A percentile compares a stretch with the other conserved stretches of the same genome.
Evolutionary conservation across 2,329 filamentous ascomycete genomes (phyloP).

Genomic region (Calonectria montana): DNA sequence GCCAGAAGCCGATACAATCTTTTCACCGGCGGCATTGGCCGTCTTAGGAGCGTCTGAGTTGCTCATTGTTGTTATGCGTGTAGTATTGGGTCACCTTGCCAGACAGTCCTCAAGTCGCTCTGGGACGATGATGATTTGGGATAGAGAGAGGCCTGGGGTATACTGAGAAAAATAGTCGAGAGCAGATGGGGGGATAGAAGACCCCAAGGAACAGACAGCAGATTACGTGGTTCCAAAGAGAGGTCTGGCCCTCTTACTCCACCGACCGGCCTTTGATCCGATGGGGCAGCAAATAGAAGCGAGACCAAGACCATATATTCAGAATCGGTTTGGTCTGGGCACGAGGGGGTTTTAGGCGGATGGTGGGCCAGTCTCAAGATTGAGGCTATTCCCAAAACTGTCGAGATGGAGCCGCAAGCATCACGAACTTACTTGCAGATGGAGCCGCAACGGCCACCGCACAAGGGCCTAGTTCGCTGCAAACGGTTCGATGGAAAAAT

Average conservation of each 20-base stretch:
- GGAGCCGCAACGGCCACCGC: not conserved
- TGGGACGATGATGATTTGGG: not conserved
- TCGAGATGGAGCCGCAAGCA: not conserved
- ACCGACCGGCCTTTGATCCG: not conserved
- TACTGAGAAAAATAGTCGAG: not conserved
- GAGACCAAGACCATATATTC: not conserved
- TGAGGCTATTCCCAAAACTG: constrained; percentile 6
- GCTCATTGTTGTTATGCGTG: not conserved
- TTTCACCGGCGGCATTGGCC: not conserved
- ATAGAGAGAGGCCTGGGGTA: not conserved
- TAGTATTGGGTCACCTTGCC: not conserved
- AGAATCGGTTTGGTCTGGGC: not conserved
- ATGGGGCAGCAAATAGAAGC: not conserved
- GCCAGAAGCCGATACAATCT: not conserved
- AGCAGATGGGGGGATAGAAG: not conserved
- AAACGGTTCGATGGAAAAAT: not conserved
- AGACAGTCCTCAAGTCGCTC: not conserved
- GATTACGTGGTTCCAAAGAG: not conserved
- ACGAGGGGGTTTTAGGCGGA: not conserved
- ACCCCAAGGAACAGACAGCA: not conserved
- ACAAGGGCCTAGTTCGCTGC: not conserved
- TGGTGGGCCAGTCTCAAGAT: not conserved
- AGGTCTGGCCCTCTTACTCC: not conserved
- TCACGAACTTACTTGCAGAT: not conserved
- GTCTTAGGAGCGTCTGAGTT: not conserved